Percentiles rank a stretch among this genome's conserved stretches.
These are phyloP conservation scores for Pythium brassicae DNA, from an alignment of 352 stramenopile species.

Conservation along the genomic window DNA sequence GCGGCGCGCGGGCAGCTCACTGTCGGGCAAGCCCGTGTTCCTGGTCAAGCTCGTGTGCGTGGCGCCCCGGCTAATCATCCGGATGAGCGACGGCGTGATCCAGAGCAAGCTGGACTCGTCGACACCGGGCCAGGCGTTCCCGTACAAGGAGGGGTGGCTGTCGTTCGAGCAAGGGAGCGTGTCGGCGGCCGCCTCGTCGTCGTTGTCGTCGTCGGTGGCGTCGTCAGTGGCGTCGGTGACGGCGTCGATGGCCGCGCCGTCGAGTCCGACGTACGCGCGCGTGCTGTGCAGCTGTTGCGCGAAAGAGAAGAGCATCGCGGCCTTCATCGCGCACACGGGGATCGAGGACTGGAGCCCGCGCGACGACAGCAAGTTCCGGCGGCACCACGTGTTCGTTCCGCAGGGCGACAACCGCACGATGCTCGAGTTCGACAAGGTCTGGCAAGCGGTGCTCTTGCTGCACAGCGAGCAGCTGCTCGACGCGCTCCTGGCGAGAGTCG, in stretches of 20 bases:
- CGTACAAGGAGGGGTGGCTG: slow-evolving; percentile 15
- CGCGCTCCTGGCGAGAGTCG: background rate
- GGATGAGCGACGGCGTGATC: slow-evolving; percentile 3
- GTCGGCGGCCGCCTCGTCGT: background rate
- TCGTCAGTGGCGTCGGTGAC: no score
- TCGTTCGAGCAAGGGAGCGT: no score
- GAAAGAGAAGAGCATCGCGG: slow-evolving; percentile 2
- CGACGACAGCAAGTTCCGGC: slow-evolving; percentile 9
- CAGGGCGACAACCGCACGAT: slow-evolving; percentile 6
- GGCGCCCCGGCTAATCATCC: background rate
- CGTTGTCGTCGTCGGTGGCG: background rate
- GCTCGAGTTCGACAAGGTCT: slow-evolving; percentile 9
- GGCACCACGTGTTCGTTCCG: slow-evolving; percentile 6
- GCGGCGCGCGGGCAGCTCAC: background rate
- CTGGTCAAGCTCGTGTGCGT: slow-evolving; percentile 11
- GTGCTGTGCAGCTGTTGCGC: slow-evolving; percentile 12
- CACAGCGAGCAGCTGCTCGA: background rate
- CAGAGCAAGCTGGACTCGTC: slow-evolving; percentile 8
- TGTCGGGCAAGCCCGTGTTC: background rate
- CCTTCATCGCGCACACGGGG: slow-evolving; percentile 7
- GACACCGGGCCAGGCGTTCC: background rate
- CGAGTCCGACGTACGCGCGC: background rate
- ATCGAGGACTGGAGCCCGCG: background rate
- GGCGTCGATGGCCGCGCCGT: background rate
- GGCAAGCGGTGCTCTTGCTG: slow-evolving; percentile 9